Base-by-base conservation (phyloP, 495 filamentous ascomycete genomes). In the Evansstolkia leycettana region DNA sequence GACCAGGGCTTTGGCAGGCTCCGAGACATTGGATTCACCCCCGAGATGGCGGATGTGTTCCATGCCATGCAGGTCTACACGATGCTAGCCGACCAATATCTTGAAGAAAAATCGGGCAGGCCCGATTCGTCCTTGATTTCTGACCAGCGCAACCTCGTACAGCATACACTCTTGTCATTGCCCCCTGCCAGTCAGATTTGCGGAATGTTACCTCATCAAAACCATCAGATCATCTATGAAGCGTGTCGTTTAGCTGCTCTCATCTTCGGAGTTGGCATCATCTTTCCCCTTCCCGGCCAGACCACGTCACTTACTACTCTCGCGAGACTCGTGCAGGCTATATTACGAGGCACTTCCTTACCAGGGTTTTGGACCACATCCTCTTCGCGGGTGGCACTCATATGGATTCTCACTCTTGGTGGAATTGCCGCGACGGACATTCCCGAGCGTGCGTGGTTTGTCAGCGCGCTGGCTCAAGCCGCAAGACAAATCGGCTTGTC, bases 201-300 rank as follows among this genome's bases (percentile, higher is more conserved):
- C 7, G 12, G 34, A 19, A 37, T 38, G 16, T 43, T 45, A 36
- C 16, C 39, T 0, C 40, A 47, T 28, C 36, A 39, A 2, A 40
- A 33, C 9, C 46, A 54, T 5, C 42, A 42, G 15, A 32, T 51
- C 10, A 50, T 55, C 13, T 63, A 61, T 36, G 60, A 66, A 31
- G 41, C 57, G n/a, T 56, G 47, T 29, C 60, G 60, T 23, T 44
- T 66, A 2, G 52, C 58, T 0, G 43, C 38, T 6, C 33, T 55
- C 0, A 51, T 66, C 2, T 63, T 54, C 33, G 45, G 55, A 17
- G 51, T 57, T 10, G 57, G 58, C 26, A 55, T 66, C 6, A 38
- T 63, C 29, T 59, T 66, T 32, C 62, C 62, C 2, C 52, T 66
- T 1, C 60, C 60, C 7, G 45, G 45, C 8, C 51, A 57, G 24